phyloP scores from a whole-genome alignment of 2,329 filamentous ascomycete species.

The Volutella citrinella region DNA sequence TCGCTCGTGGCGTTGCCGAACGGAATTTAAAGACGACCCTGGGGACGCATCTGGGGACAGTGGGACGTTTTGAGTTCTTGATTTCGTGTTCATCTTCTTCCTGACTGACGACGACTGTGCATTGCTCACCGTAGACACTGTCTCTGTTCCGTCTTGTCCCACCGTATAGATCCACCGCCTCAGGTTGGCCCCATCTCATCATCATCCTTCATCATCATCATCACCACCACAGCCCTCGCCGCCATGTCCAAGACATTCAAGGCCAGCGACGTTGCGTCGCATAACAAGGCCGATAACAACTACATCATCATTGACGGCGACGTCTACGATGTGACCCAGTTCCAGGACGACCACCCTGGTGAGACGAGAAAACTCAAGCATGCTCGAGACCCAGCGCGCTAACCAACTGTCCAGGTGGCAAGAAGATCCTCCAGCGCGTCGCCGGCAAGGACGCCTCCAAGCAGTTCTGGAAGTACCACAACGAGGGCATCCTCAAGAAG shows the following conservation, averaged over 20 bases:
- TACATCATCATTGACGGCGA: conserved; percentile 93
- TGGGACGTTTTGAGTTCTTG: conserved; percentile 1
- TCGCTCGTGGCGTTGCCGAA: conserved; percentile 27
- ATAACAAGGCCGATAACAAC: conserved; percentile 82
- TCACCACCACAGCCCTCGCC: too few relatives aligned
- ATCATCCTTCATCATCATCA: too few relatives aligned
- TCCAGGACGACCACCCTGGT: conserved; percentile 83
- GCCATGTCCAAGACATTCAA: conserved; percentile 88
- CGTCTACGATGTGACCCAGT: conserved; percentile 91
- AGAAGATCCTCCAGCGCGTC: conserved; percentile 63
- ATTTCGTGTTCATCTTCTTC: background rate
- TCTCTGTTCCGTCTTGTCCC: conserved; percentile 1
- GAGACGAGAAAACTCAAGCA: conserved; percentile 25
- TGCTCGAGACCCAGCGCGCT: conserved; percentile 1
- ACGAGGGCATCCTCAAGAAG: conserved; percentile 84
- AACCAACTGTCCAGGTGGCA: conserved; percentile 45
- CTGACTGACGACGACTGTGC: conserved; percentile 3
- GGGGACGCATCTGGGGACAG: conserved; percentile 3
- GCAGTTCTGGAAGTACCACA: conserved; percentile 75
- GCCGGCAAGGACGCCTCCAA: conserved; percentile 65
- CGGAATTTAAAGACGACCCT: conserved; percentile 13
- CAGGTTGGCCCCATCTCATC: too few relatives aligned
- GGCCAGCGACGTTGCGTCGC: conserved; percentile 79
- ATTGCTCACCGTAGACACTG: conserved; percentile 1
- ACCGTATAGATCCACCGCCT: too few relatives aligned